Evolutionary conservation across 2,329 filamentous ascomycete genomes (phyloP), one percentile per base, ranked within the genome.

Genomic region (Colletotrichum lini): DNA sequence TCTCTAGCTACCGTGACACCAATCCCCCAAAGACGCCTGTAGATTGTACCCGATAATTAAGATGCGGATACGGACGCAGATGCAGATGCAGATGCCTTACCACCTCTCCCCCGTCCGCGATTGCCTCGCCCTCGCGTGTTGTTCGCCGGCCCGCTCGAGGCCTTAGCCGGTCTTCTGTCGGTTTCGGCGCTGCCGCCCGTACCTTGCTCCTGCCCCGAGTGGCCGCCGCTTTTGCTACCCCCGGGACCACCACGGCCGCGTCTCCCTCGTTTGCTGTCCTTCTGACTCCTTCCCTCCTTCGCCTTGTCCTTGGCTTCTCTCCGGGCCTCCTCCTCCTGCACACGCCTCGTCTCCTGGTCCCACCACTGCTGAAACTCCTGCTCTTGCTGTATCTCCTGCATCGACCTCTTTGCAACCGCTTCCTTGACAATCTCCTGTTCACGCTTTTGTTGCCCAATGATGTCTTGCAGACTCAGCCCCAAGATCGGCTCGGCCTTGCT

Each of bases 281-380:
- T 70, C 10, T 75, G 13, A 73, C 59, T 73, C 79, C 78, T 78
- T 82, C 80, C 81, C 66, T 80, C 83, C 65, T 84, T 83, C 15
- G 84, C 85, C 75, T 87, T 83, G 54, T 82, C 81, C 69, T 80
- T 81, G 44, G 78, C 78, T 30, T 80, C 77, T 60, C 82, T 80
- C 54, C 82, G 78, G 3, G 86, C 85, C 72, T 89, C 88, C 72
- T 90, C 90, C 74, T 92, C 89, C 74, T 92, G 91, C 47, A 92
- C 89, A 38, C 93, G 87, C 71, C 88, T 87, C 76, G 92, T 94
- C 80, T 98, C 95, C 73, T 93, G 91, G 75, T 97, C 94, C 95
- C 95, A 98, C 95, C 95, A 98, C 79, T 97, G 92, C 79, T 98
- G 94, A 79, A 99, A 99, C 62, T 94, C 94, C 79, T 99, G 96